A percentile compares a stretch with the other conserved stretches of the same genome.
phyloP scores from a whole-genome alignment of 257 asterid genomes.

The Nicotiana knightiana region DNA sequence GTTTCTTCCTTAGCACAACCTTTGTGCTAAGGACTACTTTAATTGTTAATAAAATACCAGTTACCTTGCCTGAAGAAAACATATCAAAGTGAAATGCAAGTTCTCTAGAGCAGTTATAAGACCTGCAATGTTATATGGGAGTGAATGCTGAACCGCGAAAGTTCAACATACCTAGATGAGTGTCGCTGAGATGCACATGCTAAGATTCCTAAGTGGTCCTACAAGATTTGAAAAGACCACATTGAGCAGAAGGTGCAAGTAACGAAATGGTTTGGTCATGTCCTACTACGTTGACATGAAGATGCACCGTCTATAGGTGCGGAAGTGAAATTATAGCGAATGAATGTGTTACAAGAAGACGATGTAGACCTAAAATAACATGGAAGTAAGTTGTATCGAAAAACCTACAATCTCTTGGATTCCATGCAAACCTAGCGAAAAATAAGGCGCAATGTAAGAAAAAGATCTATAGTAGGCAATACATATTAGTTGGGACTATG shows the following conservation, averaged over 20 bases:
- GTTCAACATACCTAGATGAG: background rate
- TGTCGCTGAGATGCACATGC: background rate
- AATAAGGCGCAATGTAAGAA: background rate
- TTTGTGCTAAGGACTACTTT: no score
- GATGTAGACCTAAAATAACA: background rate
- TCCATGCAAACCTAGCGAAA: background rate
- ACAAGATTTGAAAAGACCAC: background rate
- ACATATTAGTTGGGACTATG: background rate
- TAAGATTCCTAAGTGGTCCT: background rate
- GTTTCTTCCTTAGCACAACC: no score
- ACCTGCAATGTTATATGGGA: background rate
- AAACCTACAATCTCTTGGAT: background rate
- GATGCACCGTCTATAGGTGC: background rate
- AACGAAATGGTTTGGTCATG: background rate
- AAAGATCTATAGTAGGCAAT: background rate
- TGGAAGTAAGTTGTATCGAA: background rate
- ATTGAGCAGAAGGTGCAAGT: background rate
- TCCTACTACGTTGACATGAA: background rate
- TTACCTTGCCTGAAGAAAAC: background rate
- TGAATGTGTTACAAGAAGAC: background rate
- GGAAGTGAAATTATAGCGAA: background rate
- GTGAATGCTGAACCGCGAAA: background rate
- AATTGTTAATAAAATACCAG: no score
- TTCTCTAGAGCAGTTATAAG: background rate
- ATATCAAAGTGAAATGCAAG: background rate